These are phyloP conservation scores for Fusarium sp. DNA, from an alignment of 2,329 filamentous ascomycete species.

Conservation along the genomic window DNA sequence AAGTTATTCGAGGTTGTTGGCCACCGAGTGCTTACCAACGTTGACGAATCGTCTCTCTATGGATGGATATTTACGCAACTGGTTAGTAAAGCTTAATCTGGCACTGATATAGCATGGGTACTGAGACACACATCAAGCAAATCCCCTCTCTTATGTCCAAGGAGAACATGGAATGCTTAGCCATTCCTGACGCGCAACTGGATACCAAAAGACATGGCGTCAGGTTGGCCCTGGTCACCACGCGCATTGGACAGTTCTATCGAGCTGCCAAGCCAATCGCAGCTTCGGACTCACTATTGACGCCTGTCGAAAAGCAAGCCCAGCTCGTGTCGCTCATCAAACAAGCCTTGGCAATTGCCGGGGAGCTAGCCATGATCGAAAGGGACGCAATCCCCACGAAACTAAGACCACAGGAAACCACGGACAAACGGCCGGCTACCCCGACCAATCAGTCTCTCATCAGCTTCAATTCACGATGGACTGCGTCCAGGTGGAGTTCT, in stretches of 20 bases:
- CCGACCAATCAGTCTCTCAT: constrained; percentile 3
- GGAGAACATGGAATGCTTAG: constrained; percentile 24
- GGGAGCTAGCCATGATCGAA: constrained; percentile 15
- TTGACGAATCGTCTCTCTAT: constrained; percentile 8
- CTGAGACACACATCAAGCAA: constrained; percentile 28
- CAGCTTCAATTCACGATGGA: constrained; percentile 23
- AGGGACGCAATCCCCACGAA: constrained; percentile 9
- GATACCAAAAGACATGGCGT: constrained; percentile 13
- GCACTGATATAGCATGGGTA: not conserved
- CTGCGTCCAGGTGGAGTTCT: constrained; percentile 17
- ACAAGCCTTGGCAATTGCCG: constrained; percentile 26
- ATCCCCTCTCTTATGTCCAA: constrained; percentile 19
- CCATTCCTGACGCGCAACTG: constrained; percentile 15
- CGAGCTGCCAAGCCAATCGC: constrained; percentile 23
- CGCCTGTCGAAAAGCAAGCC: not conserved
- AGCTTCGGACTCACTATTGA: not conserved
- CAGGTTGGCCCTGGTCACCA: constrained; percentile 19
- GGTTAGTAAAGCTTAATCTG: constrained; percentile 25
- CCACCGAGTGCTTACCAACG: constrained; percentile 12
- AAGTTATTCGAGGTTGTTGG: constrained; percentile 31
- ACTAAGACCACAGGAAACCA: constrained; percentile 15
- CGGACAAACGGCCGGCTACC: constrained; percentile 16
- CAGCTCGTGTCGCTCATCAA: constrained; percentile 18
- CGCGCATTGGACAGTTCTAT: constrained; percentile 34
- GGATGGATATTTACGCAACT: constrained; percentile 32